phyloP scores from a whole-genome alignment of 2,329 filamentous ascomycete genomes.

The Colletotrichum tamarilloi region DNA sequence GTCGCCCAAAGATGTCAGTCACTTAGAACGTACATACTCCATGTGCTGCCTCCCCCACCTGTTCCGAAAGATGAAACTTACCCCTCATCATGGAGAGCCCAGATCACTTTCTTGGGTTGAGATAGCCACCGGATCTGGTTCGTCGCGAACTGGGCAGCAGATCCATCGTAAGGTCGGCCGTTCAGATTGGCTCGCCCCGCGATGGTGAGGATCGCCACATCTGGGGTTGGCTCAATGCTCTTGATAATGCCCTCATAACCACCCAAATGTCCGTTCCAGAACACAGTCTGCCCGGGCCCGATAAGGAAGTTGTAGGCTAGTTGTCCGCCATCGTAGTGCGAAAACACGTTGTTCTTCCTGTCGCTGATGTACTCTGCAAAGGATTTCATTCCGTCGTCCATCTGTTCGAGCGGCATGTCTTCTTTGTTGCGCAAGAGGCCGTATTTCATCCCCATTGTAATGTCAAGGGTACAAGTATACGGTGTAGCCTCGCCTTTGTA shows the following conservation, averaged over 20 bases:
- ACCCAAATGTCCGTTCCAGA: neutral
- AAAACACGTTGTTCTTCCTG: neutral
- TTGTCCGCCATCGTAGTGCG: neutral
- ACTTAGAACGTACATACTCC: too few relatives aligned
- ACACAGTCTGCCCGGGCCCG: neutral
- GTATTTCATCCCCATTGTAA: neutral
- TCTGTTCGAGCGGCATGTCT: neutral
- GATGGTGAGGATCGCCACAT: slow-evolving; percentile 3
- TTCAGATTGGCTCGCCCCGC: slow-evolving; percentile 14
- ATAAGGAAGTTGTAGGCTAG: neutral
- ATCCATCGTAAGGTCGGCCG: slow-evolving; percentile 12
- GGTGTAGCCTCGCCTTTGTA: neutral
- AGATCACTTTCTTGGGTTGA: neutral
- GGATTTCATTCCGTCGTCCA: neutral
- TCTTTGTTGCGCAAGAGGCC: neutral
- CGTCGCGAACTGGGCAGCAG: slow-evolving; percentile 10
- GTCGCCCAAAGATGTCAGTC: too few relatives aligned
- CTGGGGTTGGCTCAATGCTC: neutral
- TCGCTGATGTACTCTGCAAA: neutral
- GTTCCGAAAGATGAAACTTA: neutral
- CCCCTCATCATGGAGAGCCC: slow-evolving; percentile 16
- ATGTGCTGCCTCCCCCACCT: too few relatives aligned
- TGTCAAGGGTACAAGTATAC: neutral
- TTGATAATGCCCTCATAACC: slow-evolving; percentile 10
- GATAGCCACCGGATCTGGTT: slow-evolving; percentile 9